phyloP scores from a whole-genome alignment of 2,329 filamentous ascomycete genomes.

The Diplodia corticola region DNA sequence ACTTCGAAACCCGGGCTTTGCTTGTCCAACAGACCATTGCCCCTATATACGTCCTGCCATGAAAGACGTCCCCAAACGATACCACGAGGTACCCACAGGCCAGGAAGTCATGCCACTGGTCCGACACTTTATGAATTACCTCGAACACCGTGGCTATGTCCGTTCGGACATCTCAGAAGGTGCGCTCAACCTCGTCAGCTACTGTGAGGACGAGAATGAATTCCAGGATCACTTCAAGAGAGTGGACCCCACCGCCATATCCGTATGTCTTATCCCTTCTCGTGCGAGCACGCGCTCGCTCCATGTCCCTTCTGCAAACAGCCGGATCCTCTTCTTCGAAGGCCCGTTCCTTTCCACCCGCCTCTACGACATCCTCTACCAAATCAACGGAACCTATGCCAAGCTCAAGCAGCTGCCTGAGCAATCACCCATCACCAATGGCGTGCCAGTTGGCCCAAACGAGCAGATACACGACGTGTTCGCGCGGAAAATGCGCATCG shows the following conservation, averaged over 20 bases:
- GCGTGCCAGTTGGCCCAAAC: background rate
- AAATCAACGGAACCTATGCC: slow-evolving; percentile 23
- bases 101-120: slow-evolving; percentile 1
- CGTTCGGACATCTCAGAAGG: slow-evolving; percentile 19
- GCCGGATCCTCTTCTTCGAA: slow-evolving; percentile 31
- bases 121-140: slow-evolving; percentile 26
- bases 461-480: slow-evolving; percentile 5
- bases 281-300: slow-evolving; percentile 28
- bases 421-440: background rate
- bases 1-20: slow-evolving; percentile 33
- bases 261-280: slow-evolving; percentile 35
- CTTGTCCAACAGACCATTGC: slow-evolving; percentile 21
- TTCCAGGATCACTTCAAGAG: slow-evolving; percentile 27
- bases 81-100: slow-evolving; percentile 22
- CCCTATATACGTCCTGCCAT: background rate
- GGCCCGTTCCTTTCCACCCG: slow-evolving; percentile 32
- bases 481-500: background rate
- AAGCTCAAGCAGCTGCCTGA: background rate
- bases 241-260: slow-evolving; percentile 28
- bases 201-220: slow-evolving; percentile 27
- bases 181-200: slow-evolving; percentile 33
- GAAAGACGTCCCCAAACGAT: slow-evolving; percentile 25
- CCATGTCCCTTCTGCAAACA: slow-evolving; percentile 24
- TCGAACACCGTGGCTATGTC: slow-evolving; percentile 25
- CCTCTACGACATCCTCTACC: slow-evolving; percentile 25